Evolutionary conservation across 1,284 basidiomycete genomes (phyloP).

Genomic region (Austroboletus niveus): DNA sequence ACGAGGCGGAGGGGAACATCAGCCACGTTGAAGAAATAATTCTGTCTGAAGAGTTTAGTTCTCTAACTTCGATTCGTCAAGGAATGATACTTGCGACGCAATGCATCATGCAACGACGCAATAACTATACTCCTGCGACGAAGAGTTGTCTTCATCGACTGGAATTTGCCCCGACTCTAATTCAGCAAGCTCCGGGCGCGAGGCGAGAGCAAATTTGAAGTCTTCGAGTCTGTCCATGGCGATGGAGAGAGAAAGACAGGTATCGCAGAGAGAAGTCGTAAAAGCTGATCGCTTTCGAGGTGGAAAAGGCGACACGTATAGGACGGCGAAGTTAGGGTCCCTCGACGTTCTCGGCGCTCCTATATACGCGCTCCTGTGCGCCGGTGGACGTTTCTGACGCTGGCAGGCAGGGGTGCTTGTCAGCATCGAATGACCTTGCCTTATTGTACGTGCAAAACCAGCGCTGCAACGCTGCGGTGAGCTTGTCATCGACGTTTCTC

Average conservation of each 20-base stretch:
- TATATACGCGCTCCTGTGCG: conserved; percentile 21
- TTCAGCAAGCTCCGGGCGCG: not conserved
- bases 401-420: not conserved
- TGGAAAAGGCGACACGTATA: conserved; percentile 3
- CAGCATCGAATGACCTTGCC: not conserved
- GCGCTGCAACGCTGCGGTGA: no score
- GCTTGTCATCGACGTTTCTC: no score
- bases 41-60: not conserved
- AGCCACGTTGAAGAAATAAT: not conserved
- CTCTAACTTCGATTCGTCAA: not conserved
- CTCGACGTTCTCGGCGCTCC: not conserved
- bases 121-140: not conserved
- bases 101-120: conserved; percentile 19
- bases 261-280: conserved; percentile 7
- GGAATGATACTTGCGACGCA: conserved; percentile 8
- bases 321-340: conserved; percentile 2
- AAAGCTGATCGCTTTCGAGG: not conserved
- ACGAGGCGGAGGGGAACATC: not conserved
- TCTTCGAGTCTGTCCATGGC: conserved; percentile 20
- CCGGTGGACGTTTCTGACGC: not conserved
- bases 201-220: not conserved
- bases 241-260: not conserved
- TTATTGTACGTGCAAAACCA: no score
- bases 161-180: conserved; percentile 13
- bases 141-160: conserved; percentile 3